Conservation (phyloP, 2,329 filamentous ascomycete genomes). For the Colletotrichum lentis region DNA sequence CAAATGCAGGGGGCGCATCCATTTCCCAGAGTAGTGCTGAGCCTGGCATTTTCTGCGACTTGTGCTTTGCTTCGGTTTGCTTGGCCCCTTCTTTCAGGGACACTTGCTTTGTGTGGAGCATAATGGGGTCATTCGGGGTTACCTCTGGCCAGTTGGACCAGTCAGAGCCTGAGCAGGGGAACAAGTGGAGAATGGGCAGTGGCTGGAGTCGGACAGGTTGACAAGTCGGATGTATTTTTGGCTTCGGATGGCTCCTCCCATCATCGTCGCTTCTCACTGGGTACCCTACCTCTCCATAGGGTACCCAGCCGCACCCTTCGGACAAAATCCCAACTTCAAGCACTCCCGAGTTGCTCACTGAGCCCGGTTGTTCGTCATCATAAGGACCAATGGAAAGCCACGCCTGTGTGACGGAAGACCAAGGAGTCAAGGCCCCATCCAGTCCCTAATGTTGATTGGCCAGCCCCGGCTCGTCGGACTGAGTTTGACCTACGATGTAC, state of each 20-base stretch:
- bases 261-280: slow-evolving; percentile 7
- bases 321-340: slow-evolving; percentile 2
- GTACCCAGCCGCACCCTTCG: background rate
- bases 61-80: slow-evolving; percentile 20
- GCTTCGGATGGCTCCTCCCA: slow-evolving; percentile 30
- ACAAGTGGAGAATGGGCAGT: slow-evolving; percentile 14
- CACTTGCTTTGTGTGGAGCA: slow-evolving; percentile 35
- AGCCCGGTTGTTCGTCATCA: slow-evolving; percentile 18
- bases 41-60: slow-evolving; percentile 7
- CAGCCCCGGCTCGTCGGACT: slow-evolving; percentile 10
- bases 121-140: slow-evolving; percentile 10
- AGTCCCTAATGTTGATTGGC: background rate
- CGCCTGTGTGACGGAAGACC: slow-evolving; percentile 10
- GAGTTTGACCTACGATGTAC: no score
- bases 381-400: slow-evolving; percentile 20
- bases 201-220: slow-evolving; percentile 24
- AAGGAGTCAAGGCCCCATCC: background rate
- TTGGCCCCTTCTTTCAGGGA: slow-evolving; percentile 36
- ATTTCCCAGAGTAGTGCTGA: slow-evolving; percentile 8
- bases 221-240: slow-evolving; percentile 30
- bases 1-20: slow-evolving; percentile 36
- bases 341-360: background rate
- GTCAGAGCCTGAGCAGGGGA: slow-evolving; percentile 7
- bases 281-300: background rate
- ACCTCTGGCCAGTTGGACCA: slow-evolving; percentile 13